A percentile compares a stretch with the other conserved stretches of the same genome.
phyloP scores from a whole-genome alignment of 2,329 filamentous ascomycete genomes.

The Hyphodiscus sp. region DNA sequence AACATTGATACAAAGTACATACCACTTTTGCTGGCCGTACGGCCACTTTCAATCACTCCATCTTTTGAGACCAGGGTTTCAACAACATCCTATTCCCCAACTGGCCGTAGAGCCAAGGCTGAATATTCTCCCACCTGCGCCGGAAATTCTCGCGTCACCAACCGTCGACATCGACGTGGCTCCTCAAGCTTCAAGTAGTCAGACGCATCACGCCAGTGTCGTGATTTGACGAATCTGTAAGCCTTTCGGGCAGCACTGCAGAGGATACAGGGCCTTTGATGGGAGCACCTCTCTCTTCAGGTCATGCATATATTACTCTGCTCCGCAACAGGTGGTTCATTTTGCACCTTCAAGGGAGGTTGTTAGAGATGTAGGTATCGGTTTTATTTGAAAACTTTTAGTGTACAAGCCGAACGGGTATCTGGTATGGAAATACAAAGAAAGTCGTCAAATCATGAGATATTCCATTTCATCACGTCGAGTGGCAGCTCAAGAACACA shows the following conservation, averaged over 20 bases:
- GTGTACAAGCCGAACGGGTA: neutral
- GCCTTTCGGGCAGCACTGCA: slow-evolving; percentile 10
- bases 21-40: too few species aligned
- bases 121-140: neutral
- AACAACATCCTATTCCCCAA: neutral
- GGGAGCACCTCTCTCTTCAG: neutral
- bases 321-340: neutral
- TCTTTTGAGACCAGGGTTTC: neutral
- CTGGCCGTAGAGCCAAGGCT: neutral
- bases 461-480: neutral
- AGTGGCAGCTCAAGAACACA: neutral
- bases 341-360: neutral
- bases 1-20: too few species aligned
- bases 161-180: slow-evolving; percentile 4
- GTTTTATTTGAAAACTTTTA: neutral
- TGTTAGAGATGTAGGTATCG: neutral
- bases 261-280: slow-evolving; percentile 1
- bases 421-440: neutral
- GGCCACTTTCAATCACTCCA: too few species aligned
- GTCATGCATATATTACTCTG: slow-evolving; percentile 7
- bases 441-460: neutral
- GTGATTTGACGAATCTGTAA: slow-evolving; percentile 6
- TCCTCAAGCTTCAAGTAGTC: slow-evolving; percentile 1
- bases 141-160: neutral
- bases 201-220: slow-evolving; percentile 7